These are phyloP conservation scores for Aspergillus hancockii DNA, from an alignment of 495 filamentous ascomycete species.

Conservation along the genomic window DNA sequence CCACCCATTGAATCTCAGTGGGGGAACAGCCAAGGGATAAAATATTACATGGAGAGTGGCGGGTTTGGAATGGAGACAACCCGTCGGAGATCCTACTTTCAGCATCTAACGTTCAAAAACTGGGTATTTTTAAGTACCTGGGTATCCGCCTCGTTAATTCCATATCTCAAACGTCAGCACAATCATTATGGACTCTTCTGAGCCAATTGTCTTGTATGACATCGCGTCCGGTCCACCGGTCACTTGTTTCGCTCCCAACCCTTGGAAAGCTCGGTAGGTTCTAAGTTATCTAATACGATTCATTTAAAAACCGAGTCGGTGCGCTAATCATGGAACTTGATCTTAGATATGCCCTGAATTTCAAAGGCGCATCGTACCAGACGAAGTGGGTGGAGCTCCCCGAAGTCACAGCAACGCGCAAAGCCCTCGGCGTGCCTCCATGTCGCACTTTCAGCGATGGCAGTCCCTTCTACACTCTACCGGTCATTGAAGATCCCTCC, in stretches of 20 bases:
- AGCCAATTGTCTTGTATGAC: conserved; percentile 55
- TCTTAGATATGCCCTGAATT: conserved; percentile 52
- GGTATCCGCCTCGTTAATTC: neutral
- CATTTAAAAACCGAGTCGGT: neutral
- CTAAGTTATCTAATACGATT: neutral
- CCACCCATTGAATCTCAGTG: neutral
- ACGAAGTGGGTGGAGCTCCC: conserved; percentile 56
- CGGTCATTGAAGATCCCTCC: conserved; percentile 52
- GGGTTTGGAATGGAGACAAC: neutral
- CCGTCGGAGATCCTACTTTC: too few relatives aligned
- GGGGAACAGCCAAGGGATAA: neutral
- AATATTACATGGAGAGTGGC: too few relatives aligned
- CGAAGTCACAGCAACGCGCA: conserved; percentile 49
- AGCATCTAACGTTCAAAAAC: neutral
- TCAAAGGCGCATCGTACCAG: conserved; percentile 52
- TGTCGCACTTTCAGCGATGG: conserved; percentile 58
- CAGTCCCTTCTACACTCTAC: conserved; percentile 58
- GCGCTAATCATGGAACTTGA: neutral
- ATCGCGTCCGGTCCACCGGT: conserved; percentile 47
- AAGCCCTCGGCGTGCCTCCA: conserved; percentile 41
- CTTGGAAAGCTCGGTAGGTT: conserved; percentile 56
- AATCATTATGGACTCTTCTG: neutral
- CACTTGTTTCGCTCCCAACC: conserved; percentile 49
- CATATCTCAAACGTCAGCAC: neutral
- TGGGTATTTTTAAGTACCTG: neutral